Base-by-base conservation (phyloP, 257 asterid species). In the Rehmannia glutinosa region DNA sequence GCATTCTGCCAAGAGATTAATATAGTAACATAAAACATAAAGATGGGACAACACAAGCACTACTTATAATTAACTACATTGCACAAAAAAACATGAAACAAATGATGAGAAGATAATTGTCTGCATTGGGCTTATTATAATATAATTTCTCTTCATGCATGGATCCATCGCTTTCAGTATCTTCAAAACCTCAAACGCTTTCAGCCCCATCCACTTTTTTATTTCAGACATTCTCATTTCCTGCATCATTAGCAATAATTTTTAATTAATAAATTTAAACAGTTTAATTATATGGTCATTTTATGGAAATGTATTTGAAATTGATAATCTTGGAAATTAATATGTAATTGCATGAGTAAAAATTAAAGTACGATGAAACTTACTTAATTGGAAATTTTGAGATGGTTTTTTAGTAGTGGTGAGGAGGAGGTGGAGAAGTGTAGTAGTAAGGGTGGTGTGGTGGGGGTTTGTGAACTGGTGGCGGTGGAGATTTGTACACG, bases 91-190 rank as follows among this genome's bases (percentile, higher is more conserved):
- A 64, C 73, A 65, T 10, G 23, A 58, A 49, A 46, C 47, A 55
- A 74, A 68, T 10, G 1, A 46, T 53, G 42, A 45, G 42, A 46
- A 62, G 15, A 74, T 17, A 16, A 28, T 28, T 5, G 43, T 53
- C 38, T 45, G 41, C 47, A 10, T 61, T 28, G 32, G 64, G 35
- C 51, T 54, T 56, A 45, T 69, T 63, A 0, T 65, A 11, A 20
- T 51, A 52, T 0, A 46, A 17, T 6, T 25, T 56, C 25, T 33
- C 59, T 28, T 60, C 60, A 3, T 62, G 79, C 72, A 69, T 69
- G 79, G 79, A 75, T 75, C 76, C 80, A 47, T 75, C 76, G 61
- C 69, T 56, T 75, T 75, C 80, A 15, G 3, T 7, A 8, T 39
- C 12, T 11, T 13, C 13, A 39, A 39, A 39, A 39, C 9, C 46